These are phyloP conservation scores for Talaromyces adpressus DNA, from an alignment of 495 filamentous ascomycete genomes.

Conservation along the genomic window DNA sequence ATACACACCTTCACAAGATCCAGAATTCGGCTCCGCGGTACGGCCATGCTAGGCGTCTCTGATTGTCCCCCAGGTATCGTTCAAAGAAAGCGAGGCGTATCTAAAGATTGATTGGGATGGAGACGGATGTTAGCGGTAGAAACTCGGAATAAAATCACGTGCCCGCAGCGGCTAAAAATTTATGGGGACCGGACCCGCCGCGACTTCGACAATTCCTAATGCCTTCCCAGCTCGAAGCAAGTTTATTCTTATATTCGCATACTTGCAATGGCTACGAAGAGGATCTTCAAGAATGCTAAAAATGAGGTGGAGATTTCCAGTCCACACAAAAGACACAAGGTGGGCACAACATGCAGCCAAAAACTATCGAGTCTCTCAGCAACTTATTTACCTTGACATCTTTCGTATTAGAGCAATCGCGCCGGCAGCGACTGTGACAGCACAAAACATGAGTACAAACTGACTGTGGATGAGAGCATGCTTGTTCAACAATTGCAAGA, in stretches of 20 bases:
- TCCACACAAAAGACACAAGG: conserved; percentile 8
- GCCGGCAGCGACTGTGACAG: neutral
- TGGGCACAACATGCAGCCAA: conserved; percentile 7
- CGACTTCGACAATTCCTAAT: neutral
- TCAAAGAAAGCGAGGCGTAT: neutral
- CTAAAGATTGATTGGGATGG: neutral
- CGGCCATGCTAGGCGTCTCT: conserved; percentile 52
- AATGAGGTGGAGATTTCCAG: conserved; percentile 3
- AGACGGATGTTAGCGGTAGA: neutral
- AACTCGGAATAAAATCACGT: neutral
- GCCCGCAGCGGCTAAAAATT: neutral
- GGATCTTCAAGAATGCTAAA: conserved; percentile 9
- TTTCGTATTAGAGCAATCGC: neutral
- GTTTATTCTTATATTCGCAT: neutral
- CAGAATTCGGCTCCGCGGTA: conserved; percentile 62
- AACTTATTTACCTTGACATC: neutral
- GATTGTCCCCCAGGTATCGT: neutral
- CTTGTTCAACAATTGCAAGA: conserved; percentile 11
- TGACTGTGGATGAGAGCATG: neutral
- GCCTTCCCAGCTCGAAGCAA: neutral
- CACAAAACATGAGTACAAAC: neutral
- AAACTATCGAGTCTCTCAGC: conserved; percentile 2
- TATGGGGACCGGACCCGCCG: neutral
- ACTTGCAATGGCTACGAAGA: conserved; percentile 17
- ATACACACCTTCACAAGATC: conserved; percentile 67